Conservation (phyloP, 306 rosid species). For the Dicorynia guianensis region DNA sequence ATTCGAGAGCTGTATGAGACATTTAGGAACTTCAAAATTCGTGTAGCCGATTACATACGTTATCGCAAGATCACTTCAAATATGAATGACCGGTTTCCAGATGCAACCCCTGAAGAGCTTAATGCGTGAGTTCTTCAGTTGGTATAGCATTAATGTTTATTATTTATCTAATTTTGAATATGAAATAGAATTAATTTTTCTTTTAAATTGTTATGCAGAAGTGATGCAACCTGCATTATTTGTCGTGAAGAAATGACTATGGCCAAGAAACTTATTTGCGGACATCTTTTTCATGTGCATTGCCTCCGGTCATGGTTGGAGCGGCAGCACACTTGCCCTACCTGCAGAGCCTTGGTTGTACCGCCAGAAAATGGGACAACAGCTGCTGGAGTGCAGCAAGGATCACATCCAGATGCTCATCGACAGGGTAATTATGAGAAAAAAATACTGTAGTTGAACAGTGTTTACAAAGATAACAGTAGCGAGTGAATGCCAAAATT, state of each 20-base stretch:
- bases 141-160: conserved; percentile 10
- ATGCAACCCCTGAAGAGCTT: conserved; percentile 96
- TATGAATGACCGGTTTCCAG: conserved; percentile 98
- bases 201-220: conserved; percentile 62
- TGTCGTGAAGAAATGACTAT: conserved; percentile 99
- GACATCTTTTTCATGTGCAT: conserved; percentile 94
- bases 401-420: conserved; percentile 68
- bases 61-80: conserved; percentile 98
- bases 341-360: conserved; percentile 96
- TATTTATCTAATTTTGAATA: conserved; percentile 27
- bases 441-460: neutral
- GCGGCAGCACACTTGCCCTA: conserved; percentile 98
- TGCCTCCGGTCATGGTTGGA: conserved; percentile 99
- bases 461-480: conserved; percentile 22
- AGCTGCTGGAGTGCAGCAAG: conserved; percentile 68
- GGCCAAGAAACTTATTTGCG: conserved; percentile 95
- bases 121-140: conserved; percentile 70
- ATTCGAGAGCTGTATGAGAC: conserved; percentile 99
- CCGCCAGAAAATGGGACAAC: conserved; percentile 83
- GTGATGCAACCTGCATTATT: conserved; percentile 96
- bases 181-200: conserved; percentile 13
- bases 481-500: conserved; percentile 23
- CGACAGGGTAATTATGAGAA: conserved; percentile 63
- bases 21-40: conserved; percentile 91
- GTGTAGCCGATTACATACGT: conserved; percentile 85